These are phyloP conservation scores for Pulveroboletus sp. DNA, from an alignment of 768 basidiomycete genomes.

Conservation along the genomic window DNA sequence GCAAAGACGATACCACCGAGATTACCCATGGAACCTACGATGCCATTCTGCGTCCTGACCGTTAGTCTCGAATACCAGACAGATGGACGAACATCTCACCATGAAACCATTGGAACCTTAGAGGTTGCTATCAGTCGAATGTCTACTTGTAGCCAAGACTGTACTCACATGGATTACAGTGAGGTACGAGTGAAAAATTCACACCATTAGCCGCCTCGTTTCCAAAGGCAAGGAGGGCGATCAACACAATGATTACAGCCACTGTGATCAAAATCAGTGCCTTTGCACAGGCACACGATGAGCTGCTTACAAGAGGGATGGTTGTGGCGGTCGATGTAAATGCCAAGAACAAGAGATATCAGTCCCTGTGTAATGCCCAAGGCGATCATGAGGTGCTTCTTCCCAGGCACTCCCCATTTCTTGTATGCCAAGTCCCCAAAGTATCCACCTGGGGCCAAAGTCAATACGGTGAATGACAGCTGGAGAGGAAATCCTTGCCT, in stretches of 20 bases:
- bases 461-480: neutral
- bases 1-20: slow-evolving; percentile 50
- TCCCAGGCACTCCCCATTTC: slow-evolving; percentile 40
- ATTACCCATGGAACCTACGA: slow-evolving; percentile 40
- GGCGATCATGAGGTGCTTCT: slow-evolving; percentile 46
- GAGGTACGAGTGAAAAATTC: slow-evolving; percentile 50
- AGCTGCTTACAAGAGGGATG: slow-evolving; percentile 19
- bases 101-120: slow-evolving; percentile 34
- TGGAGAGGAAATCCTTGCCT: slow-evolving; percentile 14
- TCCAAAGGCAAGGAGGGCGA: slow-evolving; percentile 37
- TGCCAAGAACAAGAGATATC: slow-evolving; percentile 43
- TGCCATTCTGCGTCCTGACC: slow-evolving; percentile 25
- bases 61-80: too few relatives aligned
- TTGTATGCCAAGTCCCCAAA: slow-evolving; percentile 45
- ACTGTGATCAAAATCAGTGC: slow-evolving; percentile 17
- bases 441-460: slow-evolving; percentile 35
- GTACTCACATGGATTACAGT: slow-evolving; percentile 42
- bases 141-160: neutral
- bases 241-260: slow-evolving; percentile 35
- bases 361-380: slow-evolving; percentile 46
- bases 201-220: slow-evolving; percentile 49
- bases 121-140: neutral
- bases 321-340: slow-evolving; percentile 35
- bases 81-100: slow-evolving; percentile 20
- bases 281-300: neutral